phyloP scores from a whole-genome alignment of 2,329 filamentous ascomycete genomes.

The Scolecobasidium constrictum region DNA sequence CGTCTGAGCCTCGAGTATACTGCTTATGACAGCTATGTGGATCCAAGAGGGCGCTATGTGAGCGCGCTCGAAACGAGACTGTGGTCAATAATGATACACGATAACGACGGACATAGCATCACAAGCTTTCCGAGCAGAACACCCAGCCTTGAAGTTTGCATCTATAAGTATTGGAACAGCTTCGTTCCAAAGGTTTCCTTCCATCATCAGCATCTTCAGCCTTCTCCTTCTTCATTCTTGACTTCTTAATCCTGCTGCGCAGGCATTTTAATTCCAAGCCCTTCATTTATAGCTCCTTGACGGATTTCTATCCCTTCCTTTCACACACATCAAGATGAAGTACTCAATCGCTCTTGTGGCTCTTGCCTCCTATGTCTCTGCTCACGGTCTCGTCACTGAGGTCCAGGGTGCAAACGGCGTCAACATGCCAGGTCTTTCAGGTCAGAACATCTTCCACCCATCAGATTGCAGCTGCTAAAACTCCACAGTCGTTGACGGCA shows the following conservation, averaged over 20 bases:
- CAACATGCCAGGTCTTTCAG: conserved; percentile 49
- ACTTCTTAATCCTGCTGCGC: conserved; percentile 8
- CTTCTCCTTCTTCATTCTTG: background rate
- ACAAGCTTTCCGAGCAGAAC: background rate
- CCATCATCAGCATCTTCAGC: conserved; percentile 8
- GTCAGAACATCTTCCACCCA: conserved; percentile 19
- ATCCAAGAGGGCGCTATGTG: too few species aligned
- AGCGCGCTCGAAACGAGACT: too few species aligned
- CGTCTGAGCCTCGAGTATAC: background rate
- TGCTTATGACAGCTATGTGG: background rate
- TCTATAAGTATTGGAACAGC: background rate
- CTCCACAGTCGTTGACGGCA: conserved; percentile 47
- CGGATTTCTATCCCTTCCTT: background rate
- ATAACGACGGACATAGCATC: background rate
- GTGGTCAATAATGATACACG: too few species aligned
- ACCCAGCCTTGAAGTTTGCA: background rate
- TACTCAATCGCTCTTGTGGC: conserved; percentile 38
- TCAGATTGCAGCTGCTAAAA: conserved; percentile 12
- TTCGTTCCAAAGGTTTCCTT: background rate
- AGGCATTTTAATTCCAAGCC: conserved; percentile 2
- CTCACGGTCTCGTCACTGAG: conserved; percentile 47
- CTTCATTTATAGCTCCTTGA: conserved; percentile 5
- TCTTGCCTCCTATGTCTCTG: conserved; percentile 37
- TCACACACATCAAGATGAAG: conserved; percentile 30
- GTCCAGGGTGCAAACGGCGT: conserved; percentile 51